These are phyloP conservation scores for Chrysanthemum seticuspe DNA, from an alignment of 129 eudicot species.

Conservation along the genomic window DNA sequence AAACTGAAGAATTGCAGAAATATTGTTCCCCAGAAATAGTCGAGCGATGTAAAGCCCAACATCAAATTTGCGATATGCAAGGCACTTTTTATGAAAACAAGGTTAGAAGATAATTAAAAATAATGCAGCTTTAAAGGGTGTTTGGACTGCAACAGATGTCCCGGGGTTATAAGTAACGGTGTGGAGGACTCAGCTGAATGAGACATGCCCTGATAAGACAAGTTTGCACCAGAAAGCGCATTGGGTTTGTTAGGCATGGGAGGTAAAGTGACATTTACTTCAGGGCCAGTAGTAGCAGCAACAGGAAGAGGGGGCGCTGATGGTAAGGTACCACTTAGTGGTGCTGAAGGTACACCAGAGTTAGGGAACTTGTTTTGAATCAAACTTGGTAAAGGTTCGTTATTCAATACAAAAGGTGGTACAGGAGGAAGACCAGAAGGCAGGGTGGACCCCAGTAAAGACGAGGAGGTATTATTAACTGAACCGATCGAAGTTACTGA, in stretches of 20 bases:
- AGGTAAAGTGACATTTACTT: constrained; percentile 32
- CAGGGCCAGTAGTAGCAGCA: constrained; percentile 24
- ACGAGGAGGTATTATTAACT: constrained; percentile 16
- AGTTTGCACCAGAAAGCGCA: constrained; percentile 30
- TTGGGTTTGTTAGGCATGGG: constrained; percentile 44
- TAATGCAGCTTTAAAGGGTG: too few relatives aligned
- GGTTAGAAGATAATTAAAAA: too few relatives aligned
- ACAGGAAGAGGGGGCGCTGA: constrained; percentile 33
- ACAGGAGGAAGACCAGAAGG: constrained; percentile 49
- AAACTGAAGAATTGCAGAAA: too few relatives aligned
- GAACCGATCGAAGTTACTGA: constrained; percentile 34
- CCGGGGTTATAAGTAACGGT: constrained; percentile 75
- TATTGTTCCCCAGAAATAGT: too few relatives aligned
- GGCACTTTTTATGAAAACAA: too few relatives aligned
- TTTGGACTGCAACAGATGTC: constrained; percentile 71
- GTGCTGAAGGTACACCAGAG: constrained; percentile 29
- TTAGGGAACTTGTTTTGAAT: constrained; percentile 43
- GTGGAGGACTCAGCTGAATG: constrained; percentile 14
- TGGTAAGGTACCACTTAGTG: constrained; percentile 41
- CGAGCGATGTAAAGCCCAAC: too few relatives aligned
- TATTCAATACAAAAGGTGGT: constrained; percentile 38
- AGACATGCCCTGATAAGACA: too few relatives aligned
- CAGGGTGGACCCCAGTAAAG: constrained; percentile 42
- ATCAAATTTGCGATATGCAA: too few relatives aligned
- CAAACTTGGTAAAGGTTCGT: constrained; percentile 43